Percentiles rank a stretch among this genome's conserved stretches.
Conservation (phyloP, 768 basidiomycete species). For the Mycena sanguinolenta region DNA sequence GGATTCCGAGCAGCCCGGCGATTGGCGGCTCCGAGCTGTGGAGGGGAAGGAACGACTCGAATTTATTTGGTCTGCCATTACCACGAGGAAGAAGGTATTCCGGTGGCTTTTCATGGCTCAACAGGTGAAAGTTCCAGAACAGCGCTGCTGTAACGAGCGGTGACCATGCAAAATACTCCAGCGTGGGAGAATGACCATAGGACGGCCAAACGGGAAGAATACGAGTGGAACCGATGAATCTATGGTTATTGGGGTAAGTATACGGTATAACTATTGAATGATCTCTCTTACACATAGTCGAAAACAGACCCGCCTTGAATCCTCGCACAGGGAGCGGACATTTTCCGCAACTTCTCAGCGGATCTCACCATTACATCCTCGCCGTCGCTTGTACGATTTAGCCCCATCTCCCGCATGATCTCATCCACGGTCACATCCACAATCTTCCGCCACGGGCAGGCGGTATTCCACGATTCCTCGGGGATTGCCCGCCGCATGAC, state of each 20-base stretch:
- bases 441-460: constrained; percentile 3
- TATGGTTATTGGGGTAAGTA: not conserved
- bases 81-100: not conserved
- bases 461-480: constrained; percentile 9
- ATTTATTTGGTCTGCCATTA: not conserved
- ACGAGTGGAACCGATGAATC: constrained; percentile 7
- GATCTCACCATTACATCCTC: constrained; percentile 7
- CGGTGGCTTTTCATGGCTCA: not conserved
- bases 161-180: constrained; percentile 31
- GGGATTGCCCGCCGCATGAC: constrained; percentile 6
- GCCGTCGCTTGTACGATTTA: not conserved
- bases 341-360: constrained; percentile 17
- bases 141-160: constrained; percentile 21
- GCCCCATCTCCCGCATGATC: not conserved
- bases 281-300: constrained; percentile 12
- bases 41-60: constrained; percentile 16
- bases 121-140: constrained; percentile 15
- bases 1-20: constrained; percentile 59
- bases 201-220: constrained; percentile 24
- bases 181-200: constrained; percentile 12
- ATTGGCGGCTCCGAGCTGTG: constrained; percentile 37
- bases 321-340: not conserved
- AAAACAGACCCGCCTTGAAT: constrained; percentile 5
- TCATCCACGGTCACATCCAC: constrained; percentile 1
- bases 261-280: no score